phyloP scores from a whole-genome alignment of 2,329 filamentous ascomycete genomes.

The Neofusicoccum cordaticola region DNA sequence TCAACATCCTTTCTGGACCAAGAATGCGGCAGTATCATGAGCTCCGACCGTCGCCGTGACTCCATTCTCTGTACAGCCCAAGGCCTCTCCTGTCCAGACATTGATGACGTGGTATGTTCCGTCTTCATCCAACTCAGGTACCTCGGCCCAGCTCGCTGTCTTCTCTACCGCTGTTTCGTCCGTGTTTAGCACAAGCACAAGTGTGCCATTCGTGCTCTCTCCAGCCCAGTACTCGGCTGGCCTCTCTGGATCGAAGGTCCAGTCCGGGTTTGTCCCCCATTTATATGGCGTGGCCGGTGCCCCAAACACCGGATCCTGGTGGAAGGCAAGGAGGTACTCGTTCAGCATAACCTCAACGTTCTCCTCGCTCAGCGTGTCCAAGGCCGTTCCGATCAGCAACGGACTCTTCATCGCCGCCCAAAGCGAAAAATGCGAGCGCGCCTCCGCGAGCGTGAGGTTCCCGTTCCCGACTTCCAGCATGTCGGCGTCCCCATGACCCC shows the following conservation, averaged over 20 bases:
- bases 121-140: slow-evolving; percentile 22
- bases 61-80: slow-evolving; percentile 19
- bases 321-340: slow-evolving; percentile 43
- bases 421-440: slow-evolving; percentile 38
- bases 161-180: slow-evolving; percentile 20
- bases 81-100: slow-evolving; percentile 24
- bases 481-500: slow-evolving; percentile 38
- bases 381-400: slow-evolving; percentile 43
- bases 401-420: slow-evolving; percentile 44
- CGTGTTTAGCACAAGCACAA: slow-evolving; percentile 31
- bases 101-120: slow-evolving; percentile 22
- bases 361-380: slow-evolving; percentile 36
- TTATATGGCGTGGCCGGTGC: slow-evolving; percentile 38
- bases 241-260: slow-evolving; percentile 44
- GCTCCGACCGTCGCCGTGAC: slow-evolving; percentile 19
- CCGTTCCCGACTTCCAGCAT: slow-evolving; percentile 44
- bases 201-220: slow-evolving; percentile 23
- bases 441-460: slow-evolving; percentile 30
- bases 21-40: slow-evolving; percentile 23
- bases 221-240: slow-evolving; percentile 32
- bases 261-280: slow-evolving; percentile 52
- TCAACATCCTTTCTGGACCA: slow-evolving; percentile 15
- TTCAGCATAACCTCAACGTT: slow-evolving; percentile 42
- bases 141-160: slow-evolving; percentile 23
- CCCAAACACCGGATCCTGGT: slow-evolving; percentile 45